Percentiles rank a stretch among this genome's conserved stretches.
Evolutionary conservation across 1,139 yeast species (phyloP).

Genomic region (Kodamaea fungicola): DNA sequence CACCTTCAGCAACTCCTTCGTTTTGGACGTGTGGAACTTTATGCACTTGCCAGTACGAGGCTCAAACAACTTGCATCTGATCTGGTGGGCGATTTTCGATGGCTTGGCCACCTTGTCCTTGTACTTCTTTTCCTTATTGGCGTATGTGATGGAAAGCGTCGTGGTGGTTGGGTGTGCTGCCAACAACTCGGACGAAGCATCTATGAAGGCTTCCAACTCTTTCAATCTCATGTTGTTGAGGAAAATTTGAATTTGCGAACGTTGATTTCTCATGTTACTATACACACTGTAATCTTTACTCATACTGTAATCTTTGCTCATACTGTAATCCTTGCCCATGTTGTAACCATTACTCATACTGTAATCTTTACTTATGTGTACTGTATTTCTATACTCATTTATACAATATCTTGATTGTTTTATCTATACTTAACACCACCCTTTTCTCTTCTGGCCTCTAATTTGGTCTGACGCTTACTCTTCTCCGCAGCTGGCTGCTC

Average conservation of each 20-base stretch:
- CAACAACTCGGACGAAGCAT: constrained; percentile 29
- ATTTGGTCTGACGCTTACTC: constrained; percentile 49
- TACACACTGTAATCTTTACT: no score
- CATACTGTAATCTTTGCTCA: no score
- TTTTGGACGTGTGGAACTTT: constrained; percentile 57
- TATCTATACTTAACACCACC: constrained; percentile 27
- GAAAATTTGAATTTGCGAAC: no score
- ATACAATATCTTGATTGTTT: background rate
- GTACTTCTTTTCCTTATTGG: constrained; percentile 22
- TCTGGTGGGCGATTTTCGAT: constrained; percentile 30
- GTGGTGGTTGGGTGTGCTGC: constrained; percentile 39
- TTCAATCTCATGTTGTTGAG: constrained; percentile 7
- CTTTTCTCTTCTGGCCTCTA: constrained; percentile 45
- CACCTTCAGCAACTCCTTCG: constrained; percentile 76
- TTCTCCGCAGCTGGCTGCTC: constrained; percentile 17
- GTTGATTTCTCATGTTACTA: no score
- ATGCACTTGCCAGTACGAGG: constrained; percentile 68
- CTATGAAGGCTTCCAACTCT: constrained; percentile 34
- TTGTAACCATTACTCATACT: no score
- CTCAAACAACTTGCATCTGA: constrained; percentile 69
- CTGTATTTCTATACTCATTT: no score
- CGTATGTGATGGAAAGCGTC: constrained; percentile 37
- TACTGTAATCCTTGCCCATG: no score
- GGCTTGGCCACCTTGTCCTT: constrained; percentile 21
- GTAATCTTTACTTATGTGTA: no score